Base-by-base conservation (phyloP, 2,329 filamentous ascomycete species). In the Dactylellina cionopaga region DNA sequence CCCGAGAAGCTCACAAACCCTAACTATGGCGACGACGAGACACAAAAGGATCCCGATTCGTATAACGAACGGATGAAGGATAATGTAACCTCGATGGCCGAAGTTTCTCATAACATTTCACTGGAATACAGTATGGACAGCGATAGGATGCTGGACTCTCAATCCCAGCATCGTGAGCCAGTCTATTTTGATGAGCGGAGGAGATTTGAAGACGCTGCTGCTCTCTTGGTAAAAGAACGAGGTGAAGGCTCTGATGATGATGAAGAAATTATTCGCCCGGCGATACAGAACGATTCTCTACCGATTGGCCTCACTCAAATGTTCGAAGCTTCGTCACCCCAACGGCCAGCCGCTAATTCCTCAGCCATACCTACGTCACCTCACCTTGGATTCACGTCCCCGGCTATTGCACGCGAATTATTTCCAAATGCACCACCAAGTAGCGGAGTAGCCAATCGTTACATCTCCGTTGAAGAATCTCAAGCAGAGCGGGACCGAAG, bases 21-120 rank as follows among this genome's bases (percentile, higher is more conserved):
- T 2, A 35, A 52, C 24, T 55, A 55, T 49, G 47, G 47, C 49
- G 49, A 43, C 22, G 60, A 64, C 22, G 60, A 55, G 35, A 64
- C 60, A 5, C 60, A 64, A 25, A 54, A 64, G 13, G 60, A 64
- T 17, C 49, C 60, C 3, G 60, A 64, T 43, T 64, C 60, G 4
- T 64, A 55, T 37, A 64, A 64, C 27, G 60, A 64, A 1, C 35
- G 60, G 39, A 64, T 64, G 60, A 54, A 55, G 19, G 47, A 64
- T 11, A 47, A 47, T 47, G 11, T 64, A 1, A 25, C 47, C 1
- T 64, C 60, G 7, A 49, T 46, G 33, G 39, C n/a, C 17, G 47
- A 55, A 25, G 24, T 47, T 37, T 55, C 60, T 1, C 25, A 19
- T 10, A 46, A 37, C 19, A 2, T 24, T 3, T 46, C 39, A 27